Percentiles rank a stretch among this genome's conserved stretches.
These are phyloP conservation scores for Barnettozyma botsteinii DNA, from an alignment of 805 yeast species.

Conservation along the genomic window DNA sequence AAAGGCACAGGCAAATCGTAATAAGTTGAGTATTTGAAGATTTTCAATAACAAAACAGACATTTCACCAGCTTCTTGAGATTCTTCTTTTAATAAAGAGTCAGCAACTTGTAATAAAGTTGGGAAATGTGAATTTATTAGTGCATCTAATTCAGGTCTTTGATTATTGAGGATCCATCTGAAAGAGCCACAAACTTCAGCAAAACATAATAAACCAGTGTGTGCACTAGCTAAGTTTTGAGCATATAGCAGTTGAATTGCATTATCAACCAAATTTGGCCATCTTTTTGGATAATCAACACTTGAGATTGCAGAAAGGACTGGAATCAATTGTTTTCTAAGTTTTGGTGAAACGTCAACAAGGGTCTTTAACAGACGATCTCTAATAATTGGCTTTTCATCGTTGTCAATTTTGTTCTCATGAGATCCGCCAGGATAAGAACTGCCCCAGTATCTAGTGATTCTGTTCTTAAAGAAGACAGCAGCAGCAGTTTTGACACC, in stretches of 20 bases:
- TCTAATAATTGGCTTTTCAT: conserved; percentile 70
- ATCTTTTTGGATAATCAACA: conserved; percentile 43
- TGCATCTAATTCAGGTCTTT: conserved; percentile 46
- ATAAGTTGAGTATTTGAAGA: conserved; percentile 70
- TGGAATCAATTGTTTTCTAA: conserved; percentile 41
- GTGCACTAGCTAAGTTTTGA: conserved; percentile 37
- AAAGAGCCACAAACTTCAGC: conserved; percentile 64
- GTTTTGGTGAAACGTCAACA: conserved; percentile 38
- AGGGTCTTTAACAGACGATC: conserved; percentile 64
- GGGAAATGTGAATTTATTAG: conserved; percentile 59
- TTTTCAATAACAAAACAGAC: conserved; percentile 65
- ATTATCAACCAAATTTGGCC: conserved; percentile 49
- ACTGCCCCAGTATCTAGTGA: conserved; percentile 55
- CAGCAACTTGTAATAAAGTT: conserved; percentile 58
- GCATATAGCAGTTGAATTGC: conserved; percentile 41
- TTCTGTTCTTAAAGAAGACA: conserved; percentile 73
- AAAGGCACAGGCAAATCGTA: conserved; percentile 64
- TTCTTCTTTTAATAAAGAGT: conserved; percentile 38
- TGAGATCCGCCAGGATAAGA: conserved; percentile 25
- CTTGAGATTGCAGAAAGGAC: conserved; percentile 47
- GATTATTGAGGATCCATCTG: conserved; percentile 62
- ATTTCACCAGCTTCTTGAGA: conserved; percentile 58
- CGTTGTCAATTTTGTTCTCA: conserved; percentile 43
- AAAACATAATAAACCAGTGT: conserved; percentile 67
- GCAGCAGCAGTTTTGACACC: conserved; percentile 68